Evolutionary conservation across 768 basidiomycete genomes (phyloP).

Genomic region (Crucibulum laeve): DNA sequence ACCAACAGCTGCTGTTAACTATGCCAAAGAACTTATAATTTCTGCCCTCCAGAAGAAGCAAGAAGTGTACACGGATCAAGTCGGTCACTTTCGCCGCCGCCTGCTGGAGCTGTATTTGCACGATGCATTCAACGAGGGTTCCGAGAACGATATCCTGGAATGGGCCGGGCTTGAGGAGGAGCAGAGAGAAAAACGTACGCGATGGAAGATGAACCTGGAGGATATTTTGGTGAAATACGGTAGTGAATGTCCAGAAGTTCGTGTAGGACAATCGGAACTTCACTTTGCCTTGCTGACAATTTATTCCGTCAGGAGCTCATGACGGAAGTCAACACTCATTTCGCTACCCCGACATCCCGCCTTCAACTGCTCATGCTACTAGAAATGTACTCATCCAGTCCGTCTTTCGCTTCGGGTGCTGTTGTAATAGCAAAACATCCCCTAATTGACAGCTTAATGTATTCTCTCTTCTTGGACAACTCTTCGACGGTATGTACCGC

Average conservation of each 20-base stretch:
- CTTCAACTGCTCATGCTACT: conserved; percentile 69
- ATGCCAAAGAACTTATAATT: conserved; percentile 72
- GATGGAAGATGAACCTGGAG: conserved; percentile 80
- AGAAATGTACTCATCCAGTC: conserved; percentile 53
- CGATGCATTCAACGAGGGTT: conserved; percentile 73
- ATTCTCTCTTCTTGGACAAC: conserved; percentile 68
- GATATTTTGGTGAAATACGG: conserved; percentile 68
- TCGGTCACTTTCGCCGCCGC: conserved; percentile 61
- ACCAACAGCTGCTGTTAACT: conserved; percentile 47
- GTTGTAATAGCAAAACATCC: conserved; percentile 53
- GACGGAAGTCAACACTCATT: conserved; percentile 61
- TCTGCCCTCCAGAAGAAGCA: conserved; percentile 52
- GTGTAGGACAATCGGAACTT: conserved; percentile 18
- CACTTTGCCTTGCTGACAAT: conserved; percentile 3
- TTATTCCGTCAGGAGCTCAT: conserved; percentile 54
- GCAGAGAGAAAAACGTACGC: conserved; percentile 52
- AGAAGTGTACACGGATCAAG: conserved; percentile 39
- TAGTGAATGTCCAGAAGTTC: conserved; percentile 57
- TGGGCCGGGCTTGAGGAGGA: conserved; percentile 64
- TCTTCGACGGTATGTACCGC: conserved; percentile 69
- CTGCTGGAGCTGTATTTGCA: conserved; percentile 74
- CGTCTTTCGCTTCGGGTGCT: conserved; percentile 46
- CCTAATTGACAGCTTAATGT: conserved; percentile 59
- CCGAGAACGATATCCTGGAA: conserved; percentile 69
- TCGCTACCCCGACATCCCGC: conserved; percentile 53